A percentile compares a stretch with the other conserved stretches of the same genome.
phyloP scores from a whole-genome alignment of 768 basidiomycete genomes.

The Suillus ampliporus region DNA sequence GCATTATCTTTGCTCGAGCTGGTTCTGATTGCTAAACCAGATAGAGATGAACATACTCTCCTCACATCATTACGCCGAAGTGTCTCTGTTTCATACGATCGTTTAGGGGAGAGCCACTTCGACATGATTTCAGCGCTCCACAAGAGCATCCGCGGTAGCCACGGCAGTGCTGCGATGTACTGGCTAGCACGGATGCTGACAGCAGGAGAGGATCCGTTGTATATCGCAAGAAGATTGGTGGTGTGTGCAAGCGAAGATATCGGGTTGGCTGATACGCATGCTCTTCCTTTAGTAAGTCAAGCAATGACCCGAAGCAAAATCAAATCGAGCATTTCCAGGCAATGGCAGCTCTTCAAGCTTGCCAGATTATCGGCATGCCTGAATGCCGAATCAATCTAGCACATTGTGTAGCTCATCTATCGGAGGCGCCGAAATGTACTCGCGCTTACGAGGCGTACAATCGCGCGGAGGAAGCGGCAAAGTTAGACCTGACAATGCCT shows the following conservation, averaged over 20 bases:
- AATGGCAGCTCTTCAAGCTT: conserved; percentile 64
- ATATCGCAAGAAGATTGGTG: conserved; percentile 72
- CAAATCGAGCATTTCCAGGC: conserved; percentile 47
- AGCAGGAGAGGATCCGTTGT: conserved; percentile 83
- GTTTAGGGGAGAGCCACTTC: conserved; percentile 76
- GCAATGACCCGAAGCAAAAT: conserved; percentile 13
- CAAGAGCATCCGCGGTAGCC: conserved; percentile 80
- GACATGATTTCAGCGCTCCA: conserved; percentile 88
- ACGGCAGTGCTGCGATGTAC: conserved; percentile 81
- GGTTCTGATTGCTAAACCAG: conserved; percentile 51
- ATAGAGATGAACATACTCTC: conserved; percentile 52
- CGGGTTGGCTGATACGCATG: conserved; percentile 79
- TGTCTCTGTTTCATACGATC: conserved; percentile 71
- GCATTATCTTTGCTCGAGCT: conserved; percentile 82
- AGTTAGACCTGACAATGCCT: conserved; percentile 53
- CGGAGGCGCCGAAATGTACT: conserved; percentile 85
- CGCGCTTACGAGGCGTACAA: conserved; percentile 81
- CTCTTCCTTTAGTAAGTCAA: conserved; percentile 66
- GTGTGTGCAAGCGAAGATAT: conserved; percentile 89
- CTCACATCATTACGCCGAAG: conserved; percentile 65
- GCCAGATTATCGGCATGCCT: conserved; percentile 79
- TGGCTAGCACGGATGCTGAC: conserved; percentile 87
- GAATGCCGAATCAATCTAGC: conserved; percentile 82
- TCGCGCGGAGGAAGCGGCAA: conserved; percentile 66
- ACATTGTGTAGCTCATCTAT: conserved; percentile 76